Conservation (phyloP, 2,329 filamentous ascomycete species). For the Neofusicoccum sp. region DNA sequence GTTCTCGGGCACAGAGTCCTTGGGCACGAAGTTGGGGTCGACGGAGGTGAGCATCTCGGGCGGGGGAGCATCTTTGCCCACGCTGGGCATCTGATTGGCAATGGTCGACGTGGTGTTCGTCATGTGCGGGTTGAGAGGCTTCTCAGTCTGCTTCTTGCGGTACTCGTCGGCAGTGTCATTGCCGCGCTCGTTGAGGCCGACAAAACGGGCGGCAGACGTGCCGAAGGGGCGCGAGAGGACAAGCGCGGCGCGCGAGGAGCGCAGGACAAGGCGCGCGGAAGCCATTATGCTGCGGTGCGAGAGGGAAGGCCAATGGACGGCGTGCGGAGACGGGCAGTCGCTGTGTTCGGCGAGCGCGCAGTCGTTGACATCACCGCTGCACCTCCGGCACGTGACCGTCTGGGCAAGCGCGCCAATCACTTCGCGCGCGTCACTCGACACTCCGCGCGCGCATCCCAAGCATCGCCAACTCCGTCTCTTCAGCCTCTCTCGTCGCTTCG, state of each 20-base stretch:
- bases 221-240: constrained; percentile 37
- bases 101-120: constrained; percentile 65
- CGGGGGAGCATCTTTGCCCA: constrained; percentile 56
- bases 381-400: constrained; percentile 4
- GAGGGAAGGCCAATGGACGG: not conserved
- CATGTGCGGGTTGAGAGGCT: constrained; percentile 60
- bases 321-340: not conserved
- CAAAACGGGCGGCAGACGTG: constrained; percentile 38
- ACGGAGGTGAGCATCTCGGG: constrained; percentile 60
- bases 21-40: constrained; percentile 56
- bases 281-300: constrained; percentile 41
- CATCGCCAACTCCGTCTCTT: not conserved
- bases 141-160: constrained; percentile 57
- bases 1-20: constrained; percentile 61
- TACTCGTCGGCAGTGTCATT: constrained; percentile 55
- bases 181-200: constrained; percentile 48
- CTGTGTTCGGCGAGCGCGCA: not conserved
- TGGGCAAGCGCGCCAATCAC: constrained; percentile 1
- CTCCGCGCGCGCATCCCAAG: too few relatives aligned
- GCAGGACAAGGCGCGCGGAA: constrained; percentile 44
- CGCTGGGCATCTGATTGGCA: constrained; percentile 60
- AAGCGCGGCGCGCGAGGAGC: constrained; percentile 44
- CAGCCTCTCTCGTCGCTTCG: not conserved
- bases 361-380: constrained; percentile 17
- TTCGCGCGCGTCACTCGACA: too few relatives aligned